Evolutionary conservation across 331 rosid species (phyloP).

Genomic region (Erythrophleum ivorense): DNA sequence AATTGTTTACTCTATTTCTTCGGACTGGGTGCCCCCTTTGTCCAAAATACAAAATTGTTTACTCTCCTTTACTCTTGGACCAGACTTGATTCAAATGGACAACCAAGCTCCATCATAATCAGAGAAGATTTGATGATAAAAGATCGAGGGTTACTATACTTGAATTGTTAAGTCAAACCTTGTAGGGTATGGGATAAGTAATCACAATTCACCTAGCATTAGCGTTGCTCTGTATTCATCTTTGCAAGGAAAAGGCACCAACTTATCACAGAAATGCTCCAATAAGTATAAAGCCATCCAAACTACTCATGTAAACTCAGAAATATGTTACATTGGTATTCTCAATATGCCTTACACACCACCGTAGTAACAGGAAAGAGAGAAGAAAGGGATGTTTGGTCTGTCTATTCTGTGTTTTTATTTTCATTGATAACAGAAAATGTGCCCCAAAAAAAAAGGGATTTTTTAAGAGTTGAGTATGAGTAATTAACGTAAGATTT

Average conservation of each 20-base stretch:
- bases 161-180: neutral
- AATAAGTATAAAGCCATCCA: neutral
- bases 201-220: neutral
- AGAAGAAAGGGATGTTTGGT: neutral
- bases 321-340: neutral
- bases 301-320: neutral
- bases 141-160: neutral
- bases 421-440: no score
- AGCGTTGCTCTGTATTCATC: neutral
- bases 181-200: neutral
- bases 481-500: neutral
- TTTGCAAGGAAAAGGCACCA: neutral
- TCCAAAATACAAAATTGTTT: neutral
- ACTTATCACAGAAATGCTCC: neutral
- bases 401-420: neutral
- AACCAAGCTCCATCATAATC: no score
- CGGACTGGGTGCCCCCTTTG: no score
- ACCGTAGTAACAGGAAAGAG: neutral
- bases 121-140: neutral
- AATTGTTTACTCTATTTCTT: no score
- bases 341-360: no score
- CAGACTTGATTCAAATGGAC: no score
- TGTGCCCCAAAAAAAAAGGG: neutral
- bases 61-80: neutral
- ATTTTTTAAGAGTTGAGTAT: neutral